Conservation (phyloP, 169 alveolate genomes). For the Eimeria tenella region DNA sequence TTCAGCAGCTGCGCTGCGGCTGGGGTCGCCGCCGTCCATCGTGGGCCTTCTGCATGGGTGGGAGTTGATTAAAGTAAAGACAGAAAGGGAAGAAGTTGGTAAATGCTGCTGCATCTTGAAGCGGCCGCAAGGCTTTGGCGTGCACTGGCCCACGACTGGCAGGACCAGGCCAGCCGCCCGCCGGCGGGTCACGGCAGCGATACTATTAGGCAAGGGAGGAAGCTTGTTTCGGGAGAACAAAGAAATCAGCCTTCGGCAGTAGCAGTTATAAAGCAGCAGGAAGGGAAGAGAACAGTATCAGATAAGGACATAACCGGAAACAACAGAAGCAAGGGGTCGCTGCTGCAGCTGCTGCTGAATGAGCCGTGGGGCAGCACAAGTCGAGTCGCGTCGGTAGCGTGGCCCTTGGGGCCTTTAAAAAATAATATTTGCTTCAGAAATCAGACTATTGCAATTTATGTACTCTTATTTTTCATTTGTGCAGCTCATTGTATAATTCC, state of each 20-base stretch:
- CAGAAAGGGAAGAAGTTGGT: neutral
- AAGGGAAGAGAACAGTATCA: neutral
- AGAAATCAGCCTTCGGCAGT: neutral
- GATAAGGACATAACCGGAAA: neutral
- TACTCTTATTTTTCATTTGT: no score
- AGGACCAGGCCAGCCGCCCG: constrained; percentile 9
- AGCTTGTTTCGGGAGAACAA: neutral
- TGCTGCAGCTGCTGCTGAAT: no score
- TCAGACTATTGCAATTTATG: no score
- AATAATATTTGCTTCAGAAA: no score
- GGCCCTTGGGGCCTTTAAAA: no score
- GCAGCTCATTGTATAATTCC: no score
- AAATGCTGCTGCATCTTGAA: neutral
- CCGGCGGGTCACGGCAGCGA: neutral
- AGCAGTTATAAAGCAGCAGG: neutral
- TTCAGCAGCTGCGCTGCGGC: neutral
- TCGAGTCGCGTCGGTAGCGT: no score
- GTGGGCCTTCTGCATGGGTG: neutral
- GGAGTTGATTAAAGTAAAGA: neutral
- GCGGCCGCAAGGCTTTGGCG: neutral
- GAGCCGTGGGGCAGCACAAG: no score
- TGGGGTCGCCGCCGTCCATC: neutral
- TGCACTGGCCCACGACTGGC: neutral
- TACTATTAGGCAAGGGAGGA: neutral
- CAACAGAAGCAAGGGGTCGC: no score